Percentiles rank a stretch among this genome's conserved stretches.
Conservation (phyloP, 768 basidiomycete genomes). For the Leccinum broughii region DNA sequence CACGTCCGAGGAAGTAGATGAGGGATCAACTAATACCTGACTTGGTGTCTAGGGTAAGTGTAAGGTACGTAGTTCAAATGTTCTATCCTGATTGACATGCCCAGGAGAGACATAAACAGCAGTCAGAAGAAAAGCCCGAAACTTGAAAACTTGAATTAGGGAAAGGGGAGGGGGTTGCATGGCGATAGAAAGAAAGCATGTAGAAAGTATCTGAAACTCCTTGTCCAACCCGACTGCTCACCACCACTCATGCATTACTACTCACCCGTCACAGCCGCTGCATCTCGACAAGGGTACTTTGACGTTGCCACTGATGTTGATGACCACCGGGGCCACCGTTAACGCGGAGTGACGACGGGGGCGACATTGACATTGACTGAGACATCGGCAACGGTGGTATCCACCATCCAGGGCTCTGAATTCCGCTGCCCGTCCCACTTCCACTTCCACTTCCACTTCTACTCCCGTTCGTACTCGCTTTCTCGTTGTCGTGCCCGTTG, state of each 20-base stretch:
- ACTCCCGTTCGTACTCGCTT: constrained; percentile 5
- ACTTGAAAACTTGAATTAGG: too few relatives aligned
- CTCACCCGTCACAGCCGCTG: background rate
- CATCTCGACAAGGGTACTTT: constrained; percentile 9
- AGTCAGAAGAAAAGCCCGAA: too few relatives aligned
- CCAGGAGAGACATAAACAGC: too few relatives aligned
- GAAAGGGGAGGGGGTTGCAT: too few relatives aligned
- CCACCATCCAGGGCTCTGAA: background rate
- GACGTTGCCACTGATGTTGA: background rate
- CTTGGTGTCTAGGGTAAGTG: too few relatives aligned
- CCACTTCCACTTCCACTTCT: background rate
- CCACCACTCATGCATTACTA: constrained; percentile 14
- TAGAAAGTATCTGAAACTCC: too few relatives aligned
- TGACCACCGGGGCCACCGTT: background rate
- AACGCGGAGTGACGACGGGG: background rate
- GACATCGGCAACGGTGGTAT: background rate
- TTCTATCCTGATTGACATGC: too few relatives aligned
- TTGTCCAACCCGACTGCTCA: too few relatives aligned
- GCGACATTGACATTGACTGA: background rate
- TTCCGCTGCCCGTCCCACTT: background rate
- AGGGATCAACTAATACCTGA: too few relatives aligned
- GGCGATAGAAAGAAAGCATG: too few relatives aligned
- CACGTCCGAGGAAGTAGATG: too few relatives aligned
- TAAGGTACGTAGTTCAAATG: too few relatives aligned
- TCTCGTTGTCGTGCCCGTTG: background rate